phyloP scores from a whole-genome alignment of 371 early-diverging fungal species.

The Capniomyces stellatus region DNA sequence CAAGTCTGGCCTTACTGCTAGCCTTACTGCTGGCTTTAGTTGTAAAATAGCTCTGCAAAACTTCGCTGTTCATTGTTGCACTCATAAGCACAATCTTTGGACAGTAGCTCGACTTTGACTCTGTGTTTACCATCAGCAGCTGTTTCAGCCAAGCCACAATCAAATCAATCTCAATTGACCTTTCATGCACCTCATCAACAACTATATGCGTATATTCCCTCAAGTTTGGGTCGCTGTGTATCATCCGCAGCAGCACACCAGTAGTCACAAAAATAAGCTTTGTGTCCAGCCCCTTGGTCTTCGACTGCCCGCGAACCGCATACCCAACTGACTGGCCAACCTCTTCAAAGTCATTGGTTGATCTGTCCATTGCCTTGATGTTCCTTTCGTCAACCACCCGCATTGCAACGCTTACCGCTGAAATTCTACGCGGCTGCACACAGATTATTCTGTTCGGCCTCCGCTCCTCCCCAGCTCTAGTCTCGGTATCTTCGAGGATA shows the following conservation, averaged over 20 bases:
- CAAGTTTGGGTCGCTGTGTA: conserved; percentile 40
- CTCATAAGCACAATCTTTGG: conserved; percentile 60
- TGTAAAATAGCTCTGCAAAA: conserved; percentile 49
- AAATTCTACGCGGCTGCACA: conserved; percentile 90
- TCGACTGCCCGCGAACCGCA: conserved; percentile 56
- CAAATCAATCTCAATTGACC: conserved; percentile 70
- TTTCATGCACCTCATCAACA: conserved; percentile 78
- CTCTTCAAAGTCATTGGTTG: too few relatives aligned
- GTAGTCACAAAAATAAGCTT: conserved; percentile 55
- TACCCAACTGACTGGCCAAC: conserved; percentile 54
- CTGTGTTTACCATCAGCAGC: too few relatives aligned
- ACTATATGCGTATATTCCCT: conserved; percentile 46
- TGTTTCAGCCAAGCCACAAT: too few relatives aligned
- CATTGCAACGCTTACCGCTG: conserved; percentile 76
- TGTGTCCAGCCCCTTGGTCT: conserved; percentile 26
- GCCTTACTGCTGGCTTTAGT: too few relatives aligned
- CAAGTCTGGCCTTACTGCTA: too few relatives aligned
- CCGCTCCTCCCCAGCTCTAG: conserved; percentile 24
- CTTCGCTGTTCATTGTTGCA: conserved; percentile 52
- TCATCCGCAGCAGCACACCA: conserved; percentile 50
- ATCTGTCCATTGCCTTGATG: conserved; percentile 24
- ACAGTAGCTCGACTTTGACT: too few relatives aligned
- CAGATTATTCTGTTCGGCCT: conserved; percentile 67
- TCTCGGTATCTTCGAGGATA: conserved; percentile 17
- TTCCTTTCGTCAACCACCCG: conserved; percentile 73